Evolutionary conservation across 2,329 filamentous ascomycete genomes (phyloP).

Genomic region (Pseudogymnoascus sp.): DNA sequence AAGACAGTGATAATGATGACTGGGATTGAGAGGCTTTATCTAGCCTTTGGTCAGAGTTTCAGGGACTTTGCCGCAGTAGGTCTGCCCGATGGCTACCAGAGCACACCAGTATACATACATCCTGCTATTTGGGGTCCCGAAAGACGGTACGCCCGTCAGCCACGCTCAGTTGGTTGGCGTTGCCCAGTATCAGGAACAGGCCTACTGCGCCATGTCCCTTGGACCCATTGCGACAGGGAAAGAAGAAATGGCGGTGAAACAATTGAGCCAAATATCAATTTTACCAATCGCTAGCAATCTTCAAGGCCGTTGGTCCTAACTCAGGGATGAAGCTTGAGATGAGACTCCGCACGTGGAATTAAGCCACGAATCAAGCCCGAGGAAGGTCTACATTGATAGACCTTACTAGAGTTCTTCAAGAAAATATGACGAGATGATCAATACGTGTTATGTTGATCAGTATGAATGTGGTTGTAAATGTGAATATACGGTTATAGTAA

Average conservation of each 20-base stretch:
- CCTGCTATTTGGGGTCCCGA: not conserved
- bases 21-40: conserved; percentile 33
- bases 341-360: not conserved
- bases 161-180: not conserved
- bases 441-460: not conserved
- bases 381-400: not conserved
- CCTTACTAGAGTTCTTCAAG: not conserved
- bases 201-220: not conserved
- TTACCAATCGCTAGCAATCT: not conserved
- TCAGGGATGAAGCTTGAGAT: not conserved
- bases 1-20: conserved; percentile 42
- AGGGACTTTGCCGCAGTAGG: conserved; percentile 5
- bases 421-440: not conserved
- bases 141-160: not conserved
- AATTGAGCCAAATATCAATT: not conserved
- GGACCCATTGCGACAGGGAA: not conserved
- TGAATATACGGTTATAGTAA: not conserved
- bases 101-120: not conserved
- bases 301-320: not conserved
- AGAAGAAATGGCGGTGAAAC: not conserved
- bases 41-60: not conserved
- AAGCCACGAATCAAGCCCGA: not conserved
- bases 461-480: conserved; percentile 5
- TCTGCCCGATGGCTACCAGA: not conserved
- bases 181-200: not conserved